Percentiles rank a stretch among this genome's conserved stretches.
phyloP scores from a whole-genome alignment of 202 grass and related monocot genomes.

The Setaria viridis region DNA sequence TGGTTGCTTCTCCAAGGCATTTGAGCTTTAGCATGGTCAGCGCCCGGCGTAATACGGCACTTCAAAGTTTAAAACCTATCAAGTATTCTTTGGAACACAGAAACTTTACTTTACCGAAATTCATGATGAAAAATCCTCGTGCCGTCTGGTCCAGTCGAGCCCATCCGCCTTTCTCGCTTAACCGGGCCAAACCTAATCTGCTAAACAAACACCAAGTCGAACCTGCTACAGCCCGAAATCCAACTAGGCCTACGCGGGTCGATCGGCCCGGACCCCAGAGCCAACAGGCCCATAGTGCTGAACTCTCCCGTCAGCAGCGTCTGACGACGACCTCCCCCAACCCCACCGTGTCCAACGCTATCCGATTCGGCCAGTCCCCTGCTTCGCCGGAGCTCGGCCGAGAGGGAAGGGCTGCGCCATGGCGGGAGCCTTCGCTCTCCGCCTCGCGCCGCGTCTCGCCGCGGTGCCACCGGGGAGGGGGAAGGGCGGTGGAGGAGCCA shows the following conservation, averaged over 20 bases:
- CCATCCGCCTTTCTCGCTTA: neutral
- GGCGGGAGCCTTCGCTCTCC: conserved; percentile 39
- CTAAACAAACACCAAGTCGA: neutral
- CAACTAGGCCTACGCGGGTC: neutral
- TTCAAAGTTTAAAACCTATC: neutral
- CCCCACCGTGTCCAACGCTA: neutral
- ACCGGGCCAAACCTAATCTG: neutral
- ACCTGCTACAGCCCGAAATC: no score
- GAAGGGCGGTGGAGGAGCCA: neutral
- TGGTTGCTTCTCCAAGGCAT: conserved; percentile 27
- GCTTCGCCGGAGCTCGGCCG: neutral
- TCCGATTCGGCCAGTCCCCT: conserved; percentile 2
- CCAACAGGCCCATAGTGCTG: neutral
- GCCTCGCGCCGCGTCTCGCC: conserved; percentile 30
- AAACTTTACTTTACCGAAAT: neutral
- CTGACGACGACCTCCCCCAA: neutral
- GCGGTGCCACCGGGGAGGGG: neutral
- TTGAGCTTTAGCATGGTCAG: neutral
- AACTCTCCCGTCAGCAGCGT: no score
- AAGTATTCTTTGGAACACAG: neutral
- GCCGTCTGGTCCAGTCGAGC: no score
- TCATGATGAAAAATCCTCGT: no score
- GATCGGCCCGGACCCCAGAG: neutral
- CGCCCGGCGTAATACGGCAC: neutral
- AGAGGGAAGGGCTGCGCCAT: conserved; percentile 9